Conservation (phyloP, 371 early-diverging fungal genomes). For the Smittium mucronatum region DNA sequence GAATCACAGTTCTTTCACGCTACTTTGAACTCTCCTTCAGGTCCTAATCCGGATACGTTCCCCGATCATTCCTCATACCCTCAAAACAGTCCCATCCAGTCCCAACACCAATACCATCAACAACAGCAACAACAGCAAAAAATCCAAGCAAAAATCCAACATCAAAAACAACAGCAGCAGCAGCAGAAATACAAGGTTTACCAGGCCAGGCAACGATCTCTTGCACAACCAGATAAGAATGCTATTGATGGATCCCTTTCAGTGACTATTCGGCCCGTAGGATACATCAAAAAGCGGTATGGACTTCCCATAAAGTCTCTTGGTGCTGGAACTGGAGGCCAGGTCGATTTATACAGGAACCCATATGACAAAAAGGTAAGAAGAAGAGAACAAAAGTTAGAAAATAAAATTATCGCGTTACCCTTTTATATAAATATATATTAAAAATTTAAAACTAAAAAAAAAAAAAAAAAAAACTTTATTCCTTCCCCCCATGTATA, state of each 20-base stretch:
- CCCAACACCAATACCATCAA: background rate
- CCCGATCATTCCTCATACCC: too few relatives aligned
- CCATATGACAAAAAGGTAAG: background rate
- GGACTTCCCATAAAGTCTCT: slow-evolving; percentile 6
- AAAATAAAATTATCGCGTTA: too few relatives aligned
- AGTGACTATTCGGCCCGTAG: slow-evolving; percentile 8
- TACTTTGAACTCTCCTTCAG: background rate
- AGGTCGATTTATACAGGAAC: slow-evolving; percentile 9
- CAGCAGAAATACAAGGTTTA: too few relatives aligned
- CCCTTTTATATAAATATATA: too few relatives aligned
- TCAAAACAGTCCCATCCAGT: background rate
- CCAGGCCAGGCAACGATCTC: background rate
- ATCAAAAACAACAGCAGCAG: background rate
- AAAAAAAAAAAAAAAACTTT: background rate
- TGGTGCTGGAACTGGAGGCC: slow-evolving; percentile 11
- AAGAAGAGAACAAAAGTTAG: too few relatives aligned
- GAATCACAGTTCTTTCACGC: background rate
- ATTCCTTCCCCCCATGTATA: too few relatives aligned
- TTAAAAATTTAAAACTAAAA: background rate
- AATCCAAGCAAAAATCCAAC: too few relatives aligned
- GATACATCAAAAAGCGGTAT: slow-evolving; percentile 8
- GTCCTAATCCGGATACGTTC: background rate
- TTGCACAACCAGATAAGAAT: background rate
- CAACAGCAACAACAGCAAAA: background rate
- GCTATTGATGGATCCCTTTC: slow-evolving; percentile 12